Percentiles rank a stretch among this genome's conserved stretches.
Conservation (phyloP, 441 rosid species). For the Mallotus repandus region DNA sequence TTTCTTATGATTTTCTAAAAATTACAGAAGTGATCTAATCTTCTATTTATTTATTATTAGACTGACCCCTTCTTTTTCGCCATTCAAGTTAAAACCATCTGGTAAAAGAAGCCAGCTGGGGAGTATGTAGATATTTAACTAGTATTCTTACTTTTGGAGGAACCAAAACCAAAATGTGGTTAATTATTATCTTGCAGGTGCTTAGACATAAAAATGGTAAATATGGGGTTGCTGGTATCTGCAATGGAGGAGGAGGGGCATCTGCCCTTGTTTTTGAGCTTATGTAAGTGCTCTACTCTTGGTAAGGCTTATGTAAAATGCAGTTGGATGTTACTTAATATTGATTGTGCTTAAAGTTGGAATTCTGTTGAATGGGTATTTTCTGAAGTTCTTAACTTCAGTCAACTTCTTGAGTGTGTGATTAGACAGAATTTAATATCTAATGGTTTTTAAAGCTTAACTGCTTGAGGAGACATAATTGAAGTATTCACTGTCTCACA, state of each 20-base stretch:
- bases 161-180: constrained; percentile 1
- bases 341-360: background rate
- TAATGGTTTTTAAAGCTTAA: background rate
- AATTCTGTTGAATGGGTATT: background rate
- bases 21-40: background rate
- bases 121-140: background rate
- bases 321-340: background rate
- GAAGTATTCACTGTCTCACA: background rate
- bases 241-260: constrained; percentile 99
- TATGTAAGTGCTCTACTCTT: constrained; percentile 59
- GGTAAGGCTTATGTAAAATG: background rate
- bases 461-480: background rate
- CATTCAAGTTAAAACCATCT: background rate
- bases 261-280: constrained; percentile 87
- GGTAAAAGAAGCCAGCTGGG: constrained; percentile 4
- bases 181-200: constrained; percentile 46
- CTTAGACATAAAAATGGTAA: constrained; percentile 79
- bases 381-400: background rate
- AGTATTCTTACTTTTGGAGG: constrained; percentile 5
- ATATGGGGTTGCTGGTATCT: constrained; percentile 74
- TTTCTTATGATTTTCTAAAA: background rate
- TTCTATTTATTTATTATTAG: background rate
- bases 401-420: background rate
- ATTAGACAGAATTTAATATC: background rate
- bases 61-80: too few species aligned